A percentile compares a stretch with the other conserved stretches of the same genome.
These are phyloP conservation scores for Cenococcum geophilum DNA, from an alignment of 495 filamentous ascomycete species.

Conservation along the genomic window DNA sequence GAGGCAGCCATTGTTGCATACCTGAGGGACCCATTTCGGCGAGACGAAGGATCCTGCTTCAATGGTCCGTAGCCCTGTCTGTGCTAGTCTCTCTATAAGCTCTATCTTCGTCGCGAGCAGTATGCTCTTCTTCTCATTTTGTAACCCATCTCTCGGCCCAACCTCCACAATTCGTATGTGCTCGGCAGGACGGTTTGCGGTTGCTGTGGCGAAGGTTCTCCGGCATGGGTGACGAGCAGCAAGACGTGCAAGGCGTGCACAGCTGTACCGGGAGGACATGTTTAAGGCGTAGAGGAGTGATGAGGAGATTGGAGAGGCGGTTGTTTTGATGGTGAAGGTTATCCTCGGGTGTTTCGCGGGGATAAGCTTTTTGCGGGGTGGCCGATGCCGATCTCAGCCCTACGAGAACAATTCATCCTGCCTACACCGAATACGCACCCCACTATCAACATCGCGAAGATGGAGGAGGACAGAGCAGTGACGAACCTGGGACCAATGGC, in stretches of 20 bases:
- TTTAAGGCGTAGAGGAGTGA: not conserved
- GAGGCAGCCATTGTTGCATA: conserved; percentile 36
- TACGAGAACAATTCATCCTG: not conserved
- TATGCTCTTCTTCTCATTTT: conserved; percentile 88
- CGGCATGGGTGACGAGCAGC: conserved; percentile 25
- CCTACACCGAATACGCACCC: not conserved
- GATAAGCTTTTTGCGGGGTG: conserved; percentile 2
- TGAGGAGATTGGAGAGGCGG: not conserved
- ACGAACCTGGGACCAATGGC: conserved; percentile 34
- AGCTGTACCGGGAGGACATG: conserved; percentile 21
- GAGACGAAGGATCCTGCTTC: conserved; percentile 94
- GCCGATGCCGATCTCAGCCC: not conserved
- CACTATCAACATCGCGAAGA: conserved; percentile 7
- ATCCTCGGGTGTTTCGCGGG: not conserved
- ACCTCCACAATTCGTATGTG: conserved; percentile 76
- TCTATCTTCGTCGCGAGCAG: conserved; percentile 78
- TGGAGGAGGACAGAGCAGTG: conserved; percentile 38
- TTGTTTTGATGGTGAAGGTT: not conserved
- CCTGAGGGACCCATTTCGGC: conserved; percentile 98
- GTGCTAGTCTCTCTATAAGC: conserved; percentile 71
- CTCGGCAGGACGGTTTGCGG: conserved; percentile 30
- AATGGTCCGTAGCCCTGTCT: conserved; percentile 77
- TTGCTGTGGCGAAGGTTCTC: conserved; percentile 20
- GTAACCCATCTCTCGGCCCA: conserved; percentile 86
- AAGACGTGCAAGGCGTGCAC: conserved; percentile 25